Conservation (phyloP, 2,329 filamentous ascomycete genomes). For the Alternaria infectoria region DNA sequence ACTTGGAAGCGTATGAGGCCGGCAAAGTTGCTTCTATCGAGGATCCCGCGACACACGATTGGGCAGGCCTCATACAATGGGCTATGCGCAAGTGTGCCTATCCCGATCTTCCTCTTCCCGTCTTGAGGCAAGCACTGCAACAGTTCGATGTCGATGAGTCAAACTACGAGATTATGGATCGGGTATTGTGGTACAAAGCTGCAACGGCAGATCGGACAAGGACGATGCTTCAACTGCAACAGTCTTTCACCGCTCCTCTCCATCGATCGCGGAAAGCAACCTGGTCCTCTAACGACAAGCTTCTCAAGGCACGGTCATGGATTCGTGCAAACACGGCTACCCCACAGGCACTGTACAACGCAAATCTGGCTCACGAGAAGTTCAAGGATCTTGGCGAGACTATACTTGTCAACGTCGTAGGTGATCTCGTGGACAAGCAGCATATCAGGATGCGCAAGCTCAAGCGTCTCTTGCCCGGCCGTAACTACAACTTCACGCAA, state of each 20-base stretch:
- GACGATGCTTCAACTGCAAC: conserved; percentile 31
- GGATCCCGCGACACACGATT: conserved; percentile 70
- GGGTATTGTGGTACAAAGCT: conserved; percentile 34
- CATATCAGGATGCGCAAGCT: conserved; percentile 68
- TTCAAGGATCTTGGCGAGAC: conserved; percentile 43
- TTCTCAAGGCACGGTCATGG: conserved; percentile 51
- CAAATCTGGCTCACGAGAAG: conserved; percentile 49
- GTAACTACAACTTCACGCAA: conserved; percentile 69
- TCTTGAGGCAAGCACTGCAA: conserved; percentile 24
- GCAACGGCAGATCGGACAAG: conserved; percentile 31
- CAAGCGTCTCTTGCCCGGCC: conserved; percentile 61
- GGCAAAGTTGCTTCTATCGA: conserved; percentile 67
- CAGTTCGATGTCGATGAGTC: conserved; percentile 37
- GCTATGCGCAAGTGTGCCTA: conserved; percentile 56
- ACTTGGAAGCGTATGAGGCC: conserved; percentile 69
- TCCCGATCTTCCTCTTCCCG: conserved; percentile 33
- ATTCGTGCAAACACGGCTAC: conserved; percentile 55
- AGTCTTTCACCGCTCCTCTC: conserved; percentile 33
- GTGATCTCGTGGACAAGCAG: conserved; percentile 59
- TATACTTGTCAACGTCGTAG: conserved; percentile 56
- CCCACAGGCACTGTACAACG: conserved; percentile 49
- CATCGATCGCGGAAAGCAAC: conserved; percentile 12
- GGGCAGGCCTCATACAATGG: conserved; percentile 71
- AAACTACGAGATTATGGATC: conserved; percentile 32
- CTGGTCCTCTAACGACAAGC: conserved; percentile 11